Evolutionary conservation across 345 rosid species (phyloP), one percentile per base, ranked within the genome.

Genomic region (Lepidium africanum): DNA sequence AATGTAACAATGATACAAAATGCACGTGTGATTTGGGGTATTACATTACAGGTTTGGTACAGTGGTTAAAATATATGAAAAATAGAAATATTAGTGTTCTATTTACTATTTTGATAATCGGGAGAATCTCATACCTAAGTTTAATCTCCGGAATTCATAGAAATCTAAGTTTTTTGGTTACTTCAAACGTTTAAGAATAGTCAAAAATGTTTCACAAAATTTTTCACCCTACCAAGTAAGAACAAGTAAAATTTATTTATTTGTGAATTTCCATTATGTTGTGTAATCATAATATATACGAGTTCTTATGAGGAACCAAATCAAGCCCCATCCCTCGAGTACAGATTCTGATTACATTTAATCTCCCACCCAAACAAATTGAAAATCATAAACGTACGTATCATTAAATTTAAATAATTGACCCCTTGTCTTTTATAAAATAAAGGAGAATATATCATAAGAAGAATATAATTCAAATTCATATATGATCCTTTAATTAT

Each of bases 71-170:
- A 57, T 11, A 64, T 47, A 39, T 49, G 60, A 3, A 25, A 25
- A 12, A 10, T 19, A n/a, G 38, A 56, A 65, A 72, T 59, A 48
- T 55, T 6, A 38, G 59, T 64, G 70, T 55, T 70, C 64, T 57
- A 32, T 27, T 27, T 27, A 4, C 6, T 27, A 2, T 27, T 27
- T 27, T 5, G 0, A 5, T 27, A 27, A 27, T 27, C 32, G 32
- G 32, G 5, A 27, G 32, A 27, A 27, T 27, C 27, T 25, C 23
- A 21, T 21, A 21, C 4, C 3, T 25, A 0, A 25, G 3, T 2
- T 25, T 25, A 25, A 25, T 25, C 4, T 25, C 27, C 27, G 3
- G 4, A 27, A 27, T 27, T 27, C 1, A 27, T 27, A 27, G 32
- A 27, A 27, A 27, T 27, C 32, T 21, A 1, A 1, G 1, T 21